A percentile compares a stretch with the other conserved stretches of the same genome.
phyloP scores from a whole-genome alignment of 106 monocot species.

The Dendrobium catenatum region DNA sequence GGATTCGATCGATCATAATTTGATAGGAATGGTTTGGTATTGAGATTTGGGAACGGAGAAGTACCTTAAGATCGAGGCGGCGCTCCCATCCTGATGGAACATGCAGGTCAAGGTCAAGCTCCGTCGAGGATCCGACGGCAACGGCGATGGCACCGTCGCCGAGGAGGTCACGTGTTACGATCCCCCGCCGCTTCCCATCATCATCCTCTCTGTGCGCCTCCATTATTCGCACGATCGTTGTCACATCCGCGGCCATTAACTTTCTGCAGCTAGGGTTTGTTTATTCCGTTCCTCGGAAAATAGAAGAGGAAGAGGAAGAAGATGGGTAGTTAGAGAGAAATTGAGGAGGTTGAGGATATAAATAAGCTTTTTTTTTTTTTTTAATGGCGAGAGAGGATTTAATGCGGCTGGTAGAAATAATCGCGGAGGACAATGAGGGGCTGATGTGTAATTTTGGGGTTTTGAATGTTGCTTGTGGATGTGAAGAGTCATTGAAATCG shows the following conservation, averaged over 20 bases:
- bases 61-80: slow-evolving; percentile 20
- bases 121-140: background rate
- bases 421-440: background rate
- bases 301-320: background rate
- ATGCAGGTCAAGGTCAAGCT: slow-evolving; percentile 29
- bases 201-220: slow-evolving; percentile 6
- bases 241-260: slow-evolving; percentile 36
- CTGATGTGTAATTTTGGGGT: background rate
- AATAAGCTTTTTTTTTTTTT: background rate
- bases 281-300: background rate
- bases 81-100: slow-evolving; percentile 18
- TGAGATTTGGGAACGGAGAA: background rate
- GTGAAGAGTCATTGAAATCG: background rate
- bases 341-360: background rate
- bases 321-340: background rate
- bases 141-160: slow-evolving; percentile 3
- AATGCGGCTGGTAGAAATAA: background rate
- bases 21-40: background rate
- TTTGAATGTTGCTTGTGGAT: background rate
- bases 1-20: background rate
- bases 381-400: background rate
- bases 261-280: background rate
- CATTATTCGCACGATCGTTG: slow-evolving; percentile 12
- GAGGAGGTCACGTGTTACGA: slow-evolving; percentile 27
- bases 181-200: slow-evolving; percentile 4